phyloP scores from a whole-genome alignment of 345 rosid species.

The Euphorbia tirucalli region DNA sequence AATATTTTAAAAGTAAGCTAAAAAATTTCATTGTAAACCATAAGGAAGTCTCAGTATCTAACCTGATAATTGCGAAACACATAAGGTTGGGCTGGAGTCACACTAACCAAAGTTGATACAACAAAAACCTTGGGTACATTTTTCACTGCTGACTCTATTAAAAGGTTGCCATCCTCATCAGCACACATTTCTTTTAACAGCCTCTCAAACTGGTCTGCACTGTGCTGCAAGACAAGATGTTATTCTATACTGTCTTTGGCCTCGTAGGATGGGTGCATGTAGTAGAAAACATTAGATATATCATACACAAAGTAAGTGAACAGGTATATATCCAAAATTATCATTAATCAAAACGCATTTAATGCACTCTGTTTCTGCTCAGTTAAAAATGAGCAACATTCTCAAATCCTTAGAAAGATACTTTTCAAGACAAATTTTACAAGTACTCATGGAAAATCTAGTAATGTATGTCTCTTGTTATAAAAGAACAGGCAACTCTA shows the following conservation, averaged over 20 bases:
- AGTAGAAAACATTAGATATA: constrained; percentile 6
- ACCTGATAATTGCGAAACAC: constrained; percentile 99
- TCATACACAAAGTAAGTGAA: background rate
- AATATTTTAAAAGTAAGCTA: background rate
- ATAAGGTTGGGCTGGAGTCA: constrained; percentile 93
- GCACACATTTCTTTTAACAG: constrained; percentile 97
- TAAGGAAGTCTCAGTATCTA: constrained; percentile 8
- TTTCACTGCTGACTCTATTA: constrained; percentile 94
- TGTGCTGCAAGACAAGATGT: constrained; percentile 76
- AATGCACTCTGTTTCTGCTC: background rate
- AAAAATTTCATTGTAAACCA: background rate
- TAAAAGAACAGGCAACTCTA: background rate
- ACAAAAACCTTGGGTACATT: constrained; percentile 88
- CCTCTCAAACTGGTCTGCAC: constrained; percentile 96
- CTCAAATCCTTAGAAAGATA: background rate
- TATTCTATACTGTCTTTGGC: constrained; percentile 17
- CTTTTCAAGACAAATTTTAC: background rate
- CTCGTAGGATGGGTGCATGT: background rate
- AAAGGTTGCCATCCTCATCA: constrained; percentile 87
- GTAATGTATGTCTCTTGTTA: background rate
- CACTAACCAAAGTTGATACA: constrained; percentile 91
- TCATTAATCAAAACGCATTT: background rate
- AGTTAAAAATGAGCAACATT: constrained; percentile 3
- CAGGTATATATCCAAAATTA: no score
- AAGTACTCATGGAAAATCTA: background rate